Conservation (phyloP, 192 early-diverging fungal genomes). For the Backusella tuberculispora region DNA sequence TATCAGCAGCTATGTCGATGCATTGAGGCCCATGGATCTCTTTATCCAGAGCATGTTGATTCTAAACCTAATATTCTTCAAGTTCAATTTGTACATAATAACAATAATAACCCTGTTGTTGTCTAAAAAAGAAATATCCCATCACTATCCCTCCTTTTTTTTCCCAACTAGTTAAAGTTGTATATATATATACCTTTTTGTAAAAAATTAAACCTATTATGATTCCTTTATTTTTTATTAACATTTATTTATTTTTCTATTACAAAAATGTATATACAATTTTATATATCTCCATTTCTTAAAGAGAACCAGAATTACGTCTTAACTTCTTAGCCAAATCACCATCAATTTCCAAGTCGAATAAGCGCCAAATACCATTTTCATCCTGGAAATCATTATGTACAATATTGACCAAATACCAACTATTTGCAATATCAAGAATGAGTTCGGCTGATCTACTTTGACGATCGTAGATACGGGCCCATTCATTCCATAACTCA, state of each 20-base stretch:
- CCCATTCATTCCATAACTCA: slow-evolving; percentile 91
- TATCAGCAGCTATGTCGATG: slow-evolving; percentile 3
- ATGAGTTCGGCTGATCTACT: slow-evolving; percentile 53
- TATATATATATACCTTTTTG: not conserved
- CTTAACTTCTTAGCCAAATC: slow-evolving; percentile 34
- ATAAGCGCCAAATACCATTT: slow-evolving; percentile 69
- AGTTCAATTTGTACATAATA: slow-evolving; percentile 6
- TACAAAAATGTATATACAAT: slow-evolving; percentile 13
- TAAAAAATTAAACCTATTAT: not conserved
- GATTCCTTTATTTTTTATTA: not conserved
- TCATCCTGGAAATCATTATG: slow-evolving; percentile 88
- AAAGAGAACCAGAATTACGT: slow-evolving; percentile 15
- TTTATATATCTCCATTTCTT: slow-evolving; percentile 6
- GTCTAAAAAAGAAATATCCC: not conserved
- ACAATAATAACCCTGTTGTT: slow-evolving; percentile 1
- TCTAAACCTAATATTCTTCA: slow-evolving; percentile 8
- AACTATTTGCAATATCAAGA: slow-evolving; percentile 63
- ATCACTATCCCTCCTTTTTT: not conserved
- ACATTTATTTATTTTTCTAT: slow-evolving; percentile 10
- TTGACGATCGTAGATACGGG: slow-evolving; percentile 62
- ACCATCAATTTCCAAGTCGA: slow-evolving; percentile 49
- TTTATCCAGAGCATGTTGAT: slow-evolving; percentile 7
- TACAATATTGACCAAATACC: slow-evolving; percentile 93
- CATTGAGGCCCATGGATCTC: not conserved
- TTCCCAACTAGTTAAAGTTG: not conserved